Evolutionary conservation across 169 alveolate species (phyloP).

Genomic region (Plasmodium vinckei): DNA sequence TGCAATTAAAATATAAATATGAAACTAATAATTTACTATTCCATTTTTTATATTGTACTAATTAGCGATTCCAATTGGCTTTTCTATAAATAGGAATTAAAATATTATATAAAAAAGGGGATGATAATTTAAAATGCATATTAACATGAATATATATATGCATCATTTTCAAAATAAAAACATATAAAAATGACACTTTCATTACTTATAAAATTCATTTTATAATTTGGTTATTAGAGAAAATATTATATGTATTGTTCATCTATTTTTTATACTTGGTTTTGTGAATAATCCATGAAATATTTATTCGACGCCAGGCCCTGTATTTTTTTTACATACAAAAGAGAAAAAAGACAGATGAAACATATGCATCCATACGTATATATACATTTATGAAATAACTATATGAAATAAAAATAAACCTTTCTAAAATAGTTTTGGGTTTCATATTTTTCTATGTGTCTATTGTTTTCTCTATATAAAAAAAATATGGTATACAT

Average conservation of each 20-base stretch:
- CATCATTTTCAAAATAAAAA: neutral
- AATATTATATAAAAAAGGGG: constrained; percentile 1
- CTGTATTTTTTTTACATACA: constrained; percentile 18
- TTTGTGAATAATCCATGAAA: constrained; percentile 62
- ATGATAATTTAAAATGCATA: neutral
- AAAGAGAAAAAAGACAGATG: neutral
- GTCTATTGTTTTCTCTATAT: constrained; percentile 52
- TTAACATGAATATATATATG: neutral
- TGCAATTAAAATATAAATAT: too few relatives aligned
- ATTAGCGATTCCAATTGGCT: constrained; percentile 45
- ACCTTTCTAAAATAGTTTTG: constrained; percentile 66
- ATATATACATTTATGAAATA: neutral
- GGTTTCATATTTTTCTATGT: constrained; percentile 33
- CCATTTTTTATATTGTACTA: constrained; percentile 9
- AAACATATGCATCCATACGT: neutral
- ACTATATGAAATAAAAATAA: neutral
- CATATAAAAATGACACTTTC: neutral
- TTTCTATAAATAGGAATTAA: constrained; percentile 48
- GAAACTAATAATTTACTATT: neutral
- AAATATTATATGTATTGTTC: too few relatives aligned
- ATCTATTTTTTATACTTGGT: constrained; percentile 17
- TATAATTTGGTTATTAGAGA: too few relatives aligned
- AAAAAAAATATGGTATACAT: constrained; percentile 12
- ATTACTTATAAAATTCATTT: too few relatives aligned
- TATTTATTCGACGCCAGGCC: constrained; percentile 19